Conservation (phyloP, 2,329 filamentous ascomycete genomes). For the Phialophora expanda region DNA sequence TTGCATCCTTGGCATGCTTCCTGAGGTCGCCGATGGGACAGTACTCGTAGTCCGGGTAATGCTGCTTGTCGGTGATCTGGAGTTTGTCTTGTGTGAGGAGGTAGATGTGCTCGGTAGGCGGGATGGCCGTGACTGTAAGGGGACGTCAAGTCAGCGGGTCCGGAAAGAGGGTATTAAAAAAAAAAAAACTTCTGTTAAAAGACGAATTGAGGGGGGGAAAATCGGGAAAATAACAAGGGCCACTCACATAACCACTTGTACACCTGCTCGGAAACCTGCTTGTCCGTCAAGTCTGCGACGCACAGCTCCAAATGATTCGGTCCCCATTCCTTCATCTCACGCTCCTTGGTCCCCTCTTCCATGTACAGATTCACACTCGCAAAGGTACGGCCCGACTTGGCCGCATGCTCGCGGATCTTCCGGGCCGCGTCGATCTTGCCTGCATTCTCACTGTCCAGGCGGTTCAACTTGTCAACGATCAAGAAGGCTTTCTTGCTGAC, state of each 20-base stretch:
- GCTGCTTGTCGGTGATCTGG: slow-evolving; percentile 27
- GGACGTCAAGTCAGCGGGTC: neutral
- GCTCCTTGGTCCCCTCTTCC: slow-evolving; percentile 8
- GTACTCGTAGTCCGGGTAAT: slow-evolving; percentile 35
- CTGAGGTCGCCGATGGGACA: slow-evolving; percentile 32
- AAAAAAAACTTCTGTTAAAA: neutral
- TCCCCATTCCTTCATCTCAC: slow-evolving; percentile 23
- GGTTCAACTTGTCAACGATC: slow-evolving; percentile 24
- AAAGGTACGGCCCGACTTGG: slow-evolving; percentile 35
- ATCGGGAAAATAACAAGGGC: neutral
- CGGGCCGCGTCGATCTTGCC: slow-evolving; percentile 27
- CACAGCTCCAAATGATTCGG: slow-evolving; percentile 37
- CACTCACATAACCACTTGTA: slow-evolving; percentile 37
- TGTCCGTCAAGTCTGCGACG: slow-evolving; percentile 18
- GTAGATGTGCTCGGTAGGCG: slow-evolving; percentile 35
- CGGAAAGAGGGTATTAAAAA: too few species aligned
- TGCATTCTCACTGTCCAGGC: slow-evolving; percentile 16
- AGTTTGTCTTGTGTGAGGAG: slow-evolving; percentile 36
- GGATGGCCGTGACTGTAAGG: slow-evolving; percentile 33
- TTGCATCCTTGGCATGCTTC: slow-evolving; percentile 30
- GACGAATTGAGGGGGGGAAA: neutral
- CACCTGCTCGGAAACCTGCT: slow-evolving; percentile 32
- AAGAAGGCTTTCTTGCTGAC: slow-evolving; percentile 19
- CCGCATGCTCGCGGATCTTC: slow-evolving; percentile 26
- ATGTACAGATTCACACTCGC: slow-evolving; percentile 33